These are phyloP conservation scores for Plantago elongata DNA, from an alignment of 257 asterid genomes.

Conservation along the genomic window DNA sequence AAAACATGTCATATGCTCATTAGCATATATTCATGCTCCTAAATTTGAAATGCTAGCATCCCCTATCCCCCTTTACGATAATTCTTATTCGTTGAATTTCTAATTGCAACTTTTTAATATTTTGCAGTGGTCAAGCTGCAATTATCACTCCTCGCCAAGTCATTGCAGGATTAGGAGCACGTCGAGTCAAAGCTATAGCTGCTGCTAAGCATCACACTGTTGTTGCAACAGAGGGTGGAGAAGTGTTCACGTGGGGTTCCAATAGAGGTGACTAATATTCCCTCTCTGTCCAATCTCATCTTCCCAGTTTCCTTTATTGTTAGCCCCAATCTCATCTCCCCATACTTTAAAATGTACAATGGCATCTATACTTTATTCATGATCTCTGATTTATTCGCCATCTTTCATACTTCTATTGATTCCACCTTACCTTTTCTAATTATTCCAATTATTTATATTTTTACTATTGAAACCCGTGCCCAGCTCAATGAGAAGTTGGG, in stretches of 20 bases:
- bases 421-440: too few relatives aligned
- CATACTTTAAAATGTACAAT: too few relatives aligned
- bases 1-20: slow-evolving; percentile 5
- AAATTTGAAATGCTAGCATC: not conserved
- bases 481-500: too few relatives aligned
- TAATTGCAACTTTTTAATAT: slow-evolving; percentile 15
- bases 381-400: too few relatives aligned
- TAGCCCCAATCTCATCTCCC: too few relatives aligned
- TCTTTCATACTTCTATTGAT: too few relatives aligned
- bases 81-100: slow-evolving; percentile 2
- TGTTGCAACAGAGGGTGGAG: slow-evolving; percentile 91
- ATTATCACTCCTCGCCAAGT: slow-evolving; percentile 96
- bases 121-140: slow-evolving; percentile 98
- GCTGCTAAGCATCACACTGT: slow-evolving; percentile 99
- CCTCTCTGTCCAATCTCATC: too few relatives aligned
- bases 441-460: too few relatives aligned
- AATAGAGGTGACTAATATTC: slow-evolving; percentile 68
- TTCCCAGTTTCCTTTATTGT: too few relatives aligned
- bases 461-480: too few relatives aligned
- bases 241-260: slow-evolving; percentile 98
- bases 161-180: slow-evolving; percentile 88
- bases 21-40: not conserved
- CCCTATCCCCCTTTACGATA: not conserved
- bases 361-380: too few relatives aligned
- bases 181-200: slow-evolving; percentile 79